Conservation (phyloP, 139 green algal genomes). For the Dunaliella primolecta region DNA sequence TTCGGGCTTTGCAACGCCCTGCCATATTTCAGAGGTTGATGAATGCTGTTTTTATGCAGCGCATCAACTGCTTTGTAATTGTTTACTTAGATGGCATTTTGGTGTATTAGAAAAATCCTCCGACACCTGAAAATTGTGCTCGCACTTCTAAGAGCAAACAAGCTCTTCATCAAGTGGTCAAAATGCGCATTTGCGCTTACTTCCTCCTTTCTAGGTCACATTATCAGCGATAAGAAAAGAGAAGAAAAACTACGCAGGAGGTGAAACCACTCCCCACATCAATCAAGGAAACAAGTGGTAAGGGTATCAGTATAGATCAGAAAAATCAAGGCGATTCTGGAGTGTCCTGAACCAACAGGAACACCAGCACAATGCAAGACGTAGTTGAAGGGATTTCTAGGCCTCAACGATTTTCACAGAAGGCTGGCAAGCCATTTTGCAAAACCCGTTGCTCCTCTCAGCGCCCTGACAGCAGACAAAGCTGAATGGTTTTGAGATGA, state of each 20-base stretch:
- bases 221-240: not conserved
- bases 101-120: not conserved
- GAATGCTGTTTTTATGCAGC: slow-evolving; percentile 12
- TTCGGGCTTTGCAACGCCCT: slow-evolving; percentile 53
- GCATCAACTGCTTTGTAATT: slow-evolving; percentile 16
- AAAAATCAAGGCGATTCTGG: not conserved
- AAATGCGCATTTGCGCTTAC: not conserved
- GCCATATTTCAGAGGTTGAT: slow-evolving; percentile 48
- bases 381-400: not conserved
- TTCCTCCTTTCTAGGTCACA: not conserved
- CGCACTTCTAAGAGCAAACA: not conserved
- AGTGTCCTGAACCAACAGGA: not conserved
- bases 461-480: not conserved
- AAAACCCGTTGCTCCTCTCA: not conserved
- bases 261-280: no score
- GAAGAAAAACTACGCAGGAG: no score
- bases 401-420: not conserved
- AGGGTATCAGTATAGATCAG: not conserved
- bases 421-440: not conserved
- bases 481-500: not conserved
- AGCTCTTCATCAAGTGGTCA: not conserved
- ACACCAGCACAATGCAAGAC: not conserved
- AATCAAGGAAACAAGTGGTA: no score
- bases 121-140: not conserved
- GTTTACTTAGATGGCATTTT: slow-evolving; percentile 42